phyloP scores from a whole-genome alignment of 2,329 filamentous ascomycete species.

The Penicillium sp. region DNA sequence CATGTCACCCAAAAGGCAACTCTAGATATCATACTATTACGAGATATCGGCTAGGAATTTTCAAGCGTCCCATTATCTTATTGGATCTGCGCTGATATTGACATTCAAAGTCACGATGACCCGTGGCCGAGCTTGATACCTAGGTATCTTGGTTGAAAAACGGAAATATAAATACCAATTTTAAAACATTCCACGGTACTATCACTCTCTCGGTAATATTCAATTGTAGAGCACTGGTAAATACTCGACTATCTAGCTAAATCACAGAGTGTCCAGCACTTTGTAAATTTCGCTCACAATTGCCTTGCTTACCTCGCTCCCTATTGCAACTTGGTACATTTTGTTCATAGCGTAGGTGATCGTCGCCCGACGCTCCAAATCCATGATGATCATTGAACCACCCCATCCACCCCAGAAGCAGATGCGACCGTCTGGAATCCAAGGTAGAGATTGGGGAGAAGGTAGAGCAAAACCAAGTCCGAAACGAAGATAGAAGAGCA shows the following conservation, averaged over 20 bases:
- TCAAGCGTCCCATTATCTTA: too few relatives aligned
- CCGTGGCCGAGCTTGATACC: too few relatives aligned
- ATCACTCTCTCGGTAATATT: too few relatives aligned
- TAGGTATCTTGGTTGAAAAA: too few relatives aligned
- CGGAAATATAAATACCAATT: too few relatives aligned
- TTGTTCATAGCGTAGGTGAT: constrained; percentile 54
- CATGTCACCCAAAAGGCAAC: too few relatives aligned
- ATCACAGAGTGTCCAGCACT: constrained; percentile 2
- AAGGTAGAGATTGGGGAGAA: constrained; percentile 29
- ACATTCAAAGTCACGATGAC: too few relatives aligned
- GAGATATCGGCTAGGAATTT: too few relatives aligned
- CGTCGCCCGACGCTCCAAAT: constrained; percentile 48
- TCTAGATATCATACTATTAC: too few relatives aligned
- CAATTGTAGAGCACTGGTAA: background rate
- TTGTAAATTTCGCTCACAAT: constrained; percentile 41
- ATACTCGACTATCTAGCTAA: background rate
- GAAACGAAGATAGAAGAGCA: constrained; percentile 40
- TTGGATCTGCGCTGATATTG: too few relatives aligned
- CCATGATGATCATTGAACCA: constrained; percentile 51
- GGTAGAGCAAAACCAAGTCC: constrained; percentile 50
- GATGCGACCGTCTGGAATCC: constrained; percentile 36
- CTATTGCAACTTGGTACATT: constrained; percentile 40
- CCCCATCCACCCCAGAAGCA: constrained; percentile 55
- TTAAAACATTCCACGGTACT: too few relatives aligned
- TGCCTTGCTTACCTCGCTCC: constrained; percentile 30